Base-by-base conservation (phyloP, 805 yeast genomes). In the Yamadazyma laniorum region DNA sequence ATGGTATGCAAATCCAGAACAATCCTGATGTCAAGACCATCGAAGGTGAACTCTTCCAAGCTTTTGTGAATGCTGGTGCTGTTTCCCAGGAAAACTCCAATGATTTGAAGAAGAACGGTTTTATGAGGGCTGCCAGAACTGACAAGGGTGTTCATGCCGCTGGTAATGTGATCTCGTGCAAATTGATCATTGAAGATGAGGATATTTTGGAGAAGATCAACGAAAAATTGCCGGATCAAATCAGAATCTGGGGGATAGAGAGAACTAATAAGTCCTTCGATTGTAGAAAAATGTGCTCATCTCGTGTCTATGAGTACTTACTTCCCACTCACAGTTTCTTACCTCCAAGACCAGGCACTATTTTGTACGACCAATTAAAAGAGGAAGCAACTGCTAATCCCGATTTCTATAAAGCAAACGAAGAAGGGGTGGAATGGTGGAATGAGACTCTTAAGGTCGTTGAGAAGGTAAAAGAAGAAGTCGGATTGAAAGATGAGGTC, bases 111-210 rank as follows among this genome's bases (percentile, higher is more conserved):
- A 90, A 90, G 57, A 77, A 80, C 37, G 89, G 93, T 0, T 85
- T 91, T 55, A 82, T 81, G 86, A 73, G 93, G 60, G 87, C 90
- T 36, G 91, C 91, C 4, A 73, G 91, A 65, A 84, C 91, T 3
- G 98, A 90, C 61, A 91, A 91, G 61, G 98, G 97, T 44, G 98
- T 90, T 17, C 98, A 90, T 63, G 97, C 98, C 9, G 96, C 96
- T 2, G 97, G 97, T 19, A 90, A 90, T 58, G 88, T 89, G 16
- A 76, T 91, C 30, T 83, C 95, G 12, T 68, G 85, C 50, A 90
- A 90, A 58, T 64, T 90, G 71, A 86, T 87, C 51, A 73, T 87
- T 37, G 95, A 88, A 56, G 95, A 90, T 52, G 78, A 72, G 11
- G 82, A 87, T 38, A 74, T 88, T 35, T 73, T 83, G 29, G 70